Evolutionary conservation across 257 asterid species (phyloP).

Genomic region (Lavandula angustifolia): DNA sequence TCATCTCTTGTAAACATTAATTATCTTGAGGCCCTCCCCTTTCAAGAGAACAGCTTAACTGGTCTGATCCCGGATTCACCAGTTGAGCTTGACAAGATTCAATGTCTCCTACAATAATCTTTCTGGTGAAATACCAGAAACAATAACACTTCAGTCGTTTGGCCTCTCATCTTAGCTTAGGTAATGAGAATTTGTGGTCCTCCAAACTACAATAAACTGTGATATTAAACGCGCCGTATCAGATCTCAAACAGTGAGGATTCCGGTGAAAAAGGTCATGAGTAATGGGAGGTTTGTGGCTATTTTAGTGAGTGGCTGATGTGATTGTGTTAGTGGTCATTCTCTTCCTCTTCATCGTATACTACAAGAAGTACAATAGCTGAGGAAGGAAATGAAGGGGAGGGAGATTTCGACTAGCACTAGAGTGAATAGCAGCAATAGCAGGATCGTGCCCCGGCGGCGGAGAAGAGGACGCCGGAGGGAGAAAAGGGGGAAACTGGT

Average conservation of each 20-base stretch:
- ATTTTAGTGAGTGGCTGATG: conserved; percentile 34
- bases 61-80: conserved; percentile 57
- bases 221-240: conserved; percentile 4
- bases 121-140: conserved; percentile 56
- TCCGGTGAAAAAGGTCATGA: conserved; percentile 11
- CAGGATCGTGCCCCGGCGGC: conserved; percentile 32
- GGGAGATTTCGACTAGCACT: conserved; percentile 15
- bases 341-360: conserved; percentile 49
- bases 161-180: conserved; percentile 38
- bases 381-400: conserved; percentile 36
- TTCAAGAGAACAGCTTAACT: conserved; percentile 51
- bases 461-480: conserved; percentile 27
- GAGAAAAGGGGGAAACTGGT: conserved; percentile 55
- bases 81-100: conserved; percentile 46
- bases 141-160: conserved; percentile 44
- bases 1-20: conserved; percentile 43
- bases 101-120: conserved; percentile 61
- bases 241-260: conserved; percentile 23
- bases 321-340: conserved; percentile 42
- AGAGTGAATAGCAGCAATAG: conserved; percentile 37
- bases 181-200: conserved; percentile 44
- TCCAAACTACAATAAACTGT: conserved; percentile 32
- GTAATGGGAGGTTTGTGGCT: conserved; percentile 19
- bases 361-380: conserved; percentile 60
- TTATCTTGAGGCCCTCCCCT: conserved; percentile 53